Evolutionary conservation across 345 rosid genomes (phyloP), one percentile per base, ranked within the genome.

Genomic region (Moricandia moricandioides): DNA sequence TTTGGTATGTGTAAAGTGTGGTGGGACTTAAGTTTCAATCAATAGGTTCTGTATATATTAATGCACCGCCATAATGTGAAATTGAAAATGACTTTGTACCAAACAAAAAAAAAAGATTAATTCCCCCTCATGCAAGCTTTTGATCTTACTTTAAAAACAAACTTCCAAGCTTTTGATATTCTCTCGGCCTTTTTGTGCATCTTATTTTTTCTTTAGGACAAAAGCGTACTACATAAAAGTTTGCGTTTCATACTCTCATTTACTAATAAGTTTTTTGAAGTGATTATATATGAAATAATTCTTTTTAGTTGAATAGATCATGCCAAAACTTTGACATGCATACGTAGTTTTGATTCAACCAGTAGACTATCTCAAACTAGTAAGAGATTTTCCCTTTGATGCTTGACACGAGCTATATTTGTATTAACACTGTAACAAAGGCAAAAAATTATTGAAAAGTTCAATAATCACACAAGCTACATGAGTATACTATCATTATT

Each of bases 21-120:
- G 74, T 69, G 79, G 79, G 79, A 76, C 74, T 75, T 68, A 52
- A 52, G 69, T 52, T 52, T 62, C 70, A 76, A 31, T 63, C 80
- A 63, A 31, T 62, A 76, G 70, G 74, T 68, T 54, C 6, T 10
- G 27, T 69, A 29, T 54, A 57, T 31, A 43, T 58, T 2, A 74
- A 67, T n/a, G 65, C 75, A 69, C 75, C 65, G 49, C 60, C 52
- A 40, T 69, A 29, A 40, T 40, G 10, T 24, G 70, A 39, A 37
- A 54, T 37, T 40, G 79, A 70, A 69, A 69, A 69, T 51, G 75
- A 76, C 70, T 2, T 63, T 70, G 80, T 59, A 76, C 75, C 70
- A 59, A 43, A 31, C 66, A 1, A 21, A 21, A 17, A 52, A 18
- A 61, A 21, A 21, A 26, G 51, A 57, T 58, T 33, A 74, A 33